Percentiles rank a stretch among this genome's conserved stretches.
phyloP scores from a whole-genome alignment of 1,284 basidiomycete genomes.

The Salmacisia buchloeana region DNA sequence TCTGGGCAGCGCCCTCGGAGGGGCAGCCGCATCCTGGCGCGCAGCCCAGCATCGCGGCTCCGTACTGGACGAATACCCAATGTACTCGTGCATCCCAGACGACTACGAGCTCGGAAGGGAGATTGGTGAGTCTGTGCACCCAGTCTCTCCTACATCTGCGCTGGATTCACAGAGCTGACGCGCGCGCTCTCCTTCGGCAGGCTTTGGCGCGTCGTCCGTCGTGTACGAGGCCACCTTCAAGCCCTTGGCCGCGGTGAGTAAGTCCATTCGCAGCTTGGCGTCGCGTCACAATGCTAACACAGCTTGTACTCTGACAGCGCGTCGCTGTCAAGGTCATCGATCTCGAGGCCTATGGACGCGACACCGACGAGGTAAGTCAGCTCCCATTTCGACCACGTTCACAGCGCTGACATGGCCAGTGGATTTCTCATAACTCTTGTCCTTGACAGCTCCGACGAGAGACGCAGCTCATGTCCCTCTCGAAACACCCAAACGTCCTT shows the following conservation, averaged over 20 bases:
- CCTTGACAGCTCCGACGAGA: slow-evolving; percentile 62
- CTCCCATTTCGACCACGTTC: neutral
- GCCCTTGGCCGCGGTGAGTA: slow-evolving; percentile 43
- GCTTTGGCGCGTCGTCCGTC: slow-evolving; percentile 78
- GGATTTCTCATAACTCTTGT: slow-evolving; percentile 30
- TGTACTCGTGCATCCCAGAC: slow-evolving; percentile 25
- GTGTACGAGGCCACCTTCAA: slow-evolving; percentile 71
- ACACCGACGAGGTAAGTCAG: slow-evolving; percentile 23
- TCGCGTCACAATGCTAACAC: no score
- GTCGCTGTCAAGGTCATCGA: slow-evolving; percentile 80
- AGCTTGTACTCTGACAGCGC: slow-evolving; percentile 46
- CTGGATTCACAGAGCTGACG: neutral
- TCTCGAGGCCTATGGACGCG: slow-evolving; percentile 62
- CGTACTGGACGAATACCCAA: slow-evolving; percentile 67
- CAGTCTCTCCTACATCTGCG: neutral
- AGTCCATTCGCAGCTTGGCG: neutral
- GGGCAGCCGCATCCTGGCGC: slow-evolving; percentile 9
- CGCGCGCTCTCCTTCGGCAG: slow-evolving; percentile 38
- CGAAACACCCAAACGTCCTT: slow-evolving; percentile 85
- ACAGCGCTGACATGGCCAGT: neutral
- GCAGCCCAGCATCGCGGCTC: slow-evolving; percentile 61
- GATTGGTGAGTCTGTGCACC: slow-evolving; percentile 25
- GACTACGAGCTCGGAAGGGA: slow-evolving; percentile 41
- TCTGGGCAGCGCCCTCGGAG: neutral
- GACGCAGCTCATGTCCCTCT: slow-evolving; percentile 83